Evolutionary conservation across 2,329 filamentous ascomycete species (phyloP).

Genomic region (Thielaviopsis ethacetica): DNA sequence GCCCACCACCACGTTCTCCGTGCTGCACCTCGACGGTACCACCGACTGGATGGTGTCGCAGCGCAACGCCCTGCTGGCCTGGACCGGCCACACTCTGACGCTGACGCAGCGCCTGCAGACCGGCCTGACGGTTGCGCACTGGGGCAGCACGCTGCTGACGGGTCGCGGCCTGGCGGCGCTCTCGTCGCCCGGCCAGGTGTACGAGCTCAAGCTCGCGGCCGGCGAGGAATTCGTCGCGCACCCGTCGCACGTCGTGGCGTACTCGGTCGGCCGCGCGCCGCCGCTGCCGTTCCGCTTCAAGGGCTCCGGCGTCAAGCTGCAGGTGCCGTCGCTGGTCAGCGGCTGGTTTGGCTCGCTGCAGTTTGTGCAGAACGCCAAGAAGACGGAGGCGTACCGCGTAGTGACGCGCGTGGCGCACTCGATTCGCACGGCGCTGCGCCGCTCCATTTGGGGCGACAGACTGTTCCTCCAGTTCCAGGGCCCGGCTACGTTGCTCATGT

Average conservation of each 20-base stretch:
- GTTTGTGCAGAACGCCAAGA: slow-evolving; percentile 57
- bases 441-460: slow-evolving; percentile 85
- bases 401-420: slow-evolving; percentile 48
- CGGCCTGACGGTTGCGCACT: slow-evolving; percentile 63
- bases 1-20: slow-evolving; percentile 68
- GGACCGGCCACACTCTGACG: slow-evolving; percentile 78
- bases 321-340: slow-evolving; percentile 53
- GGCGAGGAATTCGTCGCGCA: slow-evolving; percentile 87
- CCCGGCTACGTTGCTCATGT: slow-evolving; percentile 70
- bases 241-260: slow-evolving; percentile 82
- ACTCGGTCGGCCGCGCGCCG: slow-evolving; percentile 56
- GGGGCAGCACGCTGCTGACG: slow-evolving; percentile 80
- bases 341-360: slow-evolving; percentile 50
- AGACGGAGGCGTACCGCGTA: slow-evolving; percentile 56
- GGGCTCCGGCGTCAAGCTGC: slow-evolving; percentile 53
- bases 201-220: slow-evolving; percentile 62
- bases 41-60: slow-evolving; percentile 92
- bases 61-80: slow-evolving; percentile 76
- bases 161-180: slow-evolving; percentile 77
- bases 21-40: slow-evolving; percentile 80
- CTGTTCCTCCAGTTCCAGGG: slow-evolving; percentile 84
- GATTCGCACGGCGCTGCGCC: slow-evolving; percentile 58
- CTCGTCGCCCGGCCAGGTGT: slow-evolving; percentile 74
- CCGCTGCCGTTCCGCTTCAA: slow-evolving; percentile 80
- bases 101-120: slow-evolving; percentile 61